Evolutionary conservation across 495 filamentous ascomycete species (phyloP), one percentile per base, ranked within the genome.

Genomic region (Xylaria curta): DNA sequence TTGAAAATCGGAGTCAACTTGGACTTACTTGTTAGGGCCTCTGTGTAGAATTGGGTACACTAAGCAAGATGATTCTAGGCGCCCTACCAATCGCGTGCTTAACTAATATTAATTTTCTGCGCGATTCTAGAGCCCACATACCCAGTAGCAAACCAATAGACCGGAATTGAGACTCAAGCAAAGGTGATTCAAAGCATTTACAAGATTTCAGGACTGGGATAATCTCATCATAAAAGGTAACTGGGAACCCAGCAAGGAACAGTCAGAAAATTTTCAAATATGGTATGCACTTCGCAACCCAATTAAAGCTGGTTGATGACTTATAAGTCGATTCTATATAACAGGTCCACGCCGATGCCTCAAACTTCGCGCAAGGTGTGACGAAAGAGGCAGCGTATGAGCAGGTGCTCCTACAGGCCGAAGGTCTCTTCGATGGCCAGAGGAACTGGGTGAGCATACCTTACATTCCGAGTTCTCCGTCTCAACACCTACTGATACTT

Each of bases 321-420:
- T 69, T 53, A 76, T 12, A 71, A 54, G 28, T n/a, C 17, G 54
- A 4, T 38, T 59, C 28, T 7, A 0, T 12, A 24, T 36, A 17
- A 46, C 68, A 97, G 94, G 93, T 94, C 59, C 94, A 97, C 84
- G 94, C 94, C 60, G 93, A 97, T 76, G 87, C 93, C 31, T 93
- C 93, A 26, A 92, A 87, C 73, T 97, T 97, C 82, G 83, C 83
- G 47, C 75, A 81, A 5, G 87, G 84, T 46, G 75, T 90, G 54
- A 90, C 87, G 63, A 97, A 97, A 81, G 85, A 87, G 73, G 89
- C 95, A 71, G 89, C 92, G 60, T 97, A 96, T 78, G 82, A 86
- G 33, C 92, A 95, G 76, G 87, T 97, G 12, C 80, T 94, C 8
- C 82, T 91, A 40, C 89, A 94, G 74, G 88, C 91, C 6, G 85